Evolutionary conservation across 1,284 basidiomycete genomes (phyloP), one percentile per base, ranked within the genome.

Genomic region (Veloporphyrellus conicus): DNA sequence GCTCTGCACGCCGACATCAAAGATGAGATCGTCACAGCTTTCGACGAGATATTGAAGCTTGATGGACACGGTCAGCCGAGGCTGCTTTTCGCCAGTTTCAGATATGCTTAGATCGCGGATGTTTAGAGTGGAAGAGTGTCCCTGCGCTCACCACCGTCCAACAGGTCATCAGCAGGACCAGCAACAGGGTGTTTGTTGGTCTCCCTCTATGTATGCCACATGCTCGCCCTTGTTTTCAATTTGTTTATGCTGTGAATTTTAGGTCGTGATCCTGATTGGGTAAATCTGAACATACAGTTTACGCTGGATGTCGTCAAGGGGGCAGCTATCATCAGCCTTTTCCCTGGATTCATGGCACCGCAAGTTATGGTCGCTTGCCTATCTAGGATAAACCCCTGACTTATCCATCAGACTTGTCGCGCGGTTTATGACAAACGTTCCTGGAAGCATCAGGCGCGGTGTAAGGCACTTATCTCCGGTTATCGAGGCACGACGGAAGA

Each of bases 201-300:
- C 56, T 68, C 15, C 71, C 72, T 18, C 43, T 71, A 10, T 73
- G 71, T 72, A 47, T 3, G 64, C 50, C n/a, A 36, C n/a, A 10
- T 14, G 18, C 15, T 3, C 23, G 20, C 20, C 9, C 19, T 4
- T 18, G 2, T 33, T 38, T 43, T 31, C 31, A 14, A 25, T 27
- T 7, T 20, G 14, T 19, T 39, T 32, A 35, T 27, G 1, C 3
- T 16, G n/a, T 22, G 3, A 6, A 10, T 7, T 3, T 2, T 41
- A 76, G 75, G 75, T 53, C 62, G 72, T 18, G 50, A 74, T 40
- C 55, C 53, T 5, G 71, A 70, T 10, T 75, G 64, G 50, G 49
- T 59, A 18, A 52, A 61, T 12, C 54, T 74, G 10, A 69, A 61
- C 43, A 63, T 69, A 7, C 38, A 59, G 2, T 70, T 66, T 45